A percentile compares a stretch with the other conserved stretches of the same genome.
phyloP scores from a whole-genome alignment of 1,284 basidiomycete genomes.

The Cryptococcus sp. region DNA sequence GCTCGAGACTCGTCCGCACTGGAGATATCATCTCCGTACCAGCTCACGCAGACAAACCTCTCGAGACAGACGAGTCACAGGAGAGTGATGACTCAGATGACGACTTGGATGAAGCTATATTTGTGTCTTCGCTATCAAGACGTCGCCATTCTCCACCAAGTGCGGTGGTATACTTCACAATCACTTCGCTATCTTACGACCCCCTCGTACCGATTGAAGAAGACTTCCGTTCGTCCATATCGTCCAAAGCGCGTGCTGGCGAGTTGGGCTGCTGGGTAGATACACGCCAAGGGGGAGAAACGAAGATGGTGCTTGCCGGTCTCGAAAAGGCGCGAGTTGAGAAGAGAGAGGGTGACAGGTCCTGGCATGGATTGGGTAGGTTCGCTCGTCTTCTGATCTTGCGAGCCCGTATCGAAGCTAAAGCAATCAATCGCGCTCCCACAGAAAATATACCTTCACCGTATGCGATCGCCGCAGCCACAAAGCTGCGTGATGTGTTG shows the following conservation, averaged over 20 bases:
- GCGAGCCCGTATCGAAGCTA: no score
- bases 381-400: neutral
- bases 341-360: slow-evolving; percentile 25
- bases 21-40: slow-evolving; percentile 79
- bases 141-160: no score
- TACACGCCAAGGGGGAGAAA: slow-evolving; percentile 63
- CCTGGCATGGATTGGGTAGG: slow-evolving; percentile 40
- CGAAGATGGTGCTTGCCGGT: slow-evolving; percentile 56
- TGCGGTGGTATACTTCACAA: slow-evolving; percentile 68
- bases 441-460: slow-evolving; percentile 28
- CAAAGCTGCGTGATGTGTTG: slow-evolving; percentile 39
- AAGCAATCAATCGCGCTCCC: no score
- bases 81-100: slow-evolving; percentile 48
- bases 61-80: slow-evolving; percentile 37
- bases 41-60: slow-evolving; percentile 62
- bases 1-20: slow-evolving; percentile 65
- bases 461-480: slow-evolving; percentile 19
- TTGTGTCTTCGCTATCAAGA: neutral
- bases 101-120: slow-evolving; percentile 30
- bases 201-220: slow-evolving; percentile 49
- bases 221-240: slow-evolving; percentile 53
- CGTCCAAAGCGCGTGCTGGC: slow-evolving; percentile 56
- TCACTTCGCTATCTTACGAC: slow-evolving; percentile 75
- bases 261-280: slow-evolving; percentile 87
- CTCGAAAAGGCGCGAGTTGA: slow-evolving; percentile 46